Evolutionary conservation across 208 protist genomes (phyloP).

Genomic region (Leishmania guyanensis): DNA sequence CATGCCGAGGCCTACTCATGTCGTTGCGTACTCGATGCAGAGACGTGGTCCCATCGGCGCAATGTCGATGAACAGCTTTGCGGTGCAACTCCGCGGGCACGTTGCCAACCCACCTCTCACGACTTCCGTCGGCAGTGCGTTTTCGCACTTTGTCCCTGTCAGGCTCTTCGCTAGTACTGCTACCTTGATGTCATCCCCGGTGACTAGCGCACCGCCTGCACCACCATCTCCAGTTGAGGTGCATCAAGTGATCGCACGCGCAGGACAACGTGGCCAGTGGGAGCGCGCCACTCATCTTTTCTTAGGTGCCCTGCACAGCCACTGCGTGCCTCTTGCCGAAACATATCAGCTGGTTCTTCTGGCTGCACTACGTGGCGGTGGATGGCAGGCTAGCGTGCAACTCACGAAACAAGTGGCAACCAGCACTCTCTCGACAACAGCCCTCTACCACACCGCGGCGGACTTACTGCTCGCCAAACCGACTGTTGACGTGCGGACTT

Average conservation of each 20-base stretch:
- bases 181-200: background rate
- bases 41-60: background rate
- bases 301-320: constrained; percentile 49
- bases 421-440: constrained; percentile 54
- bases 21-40: background rate
- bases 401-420: constrained; percentile 56
- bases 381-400: constrained; percentile 42
- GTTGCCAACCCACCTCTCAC: background rate
- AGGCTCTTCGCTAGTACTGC: background rate
- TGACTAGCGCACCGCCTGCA: background rate
- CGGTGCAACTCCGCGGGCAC: background rate
- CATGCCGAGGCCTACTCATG: background rate
- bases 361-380: constrained; percentile 39
- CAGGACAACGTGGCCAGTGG: constrained; percentile 47
- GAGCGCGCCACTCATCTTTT: constrained; percentile 53
- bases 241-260: constrained; percentile 55
- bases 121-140: background rate
- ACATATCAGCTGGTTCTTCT: constrained; percentile 66
- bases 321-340: constrained; percentile 60
- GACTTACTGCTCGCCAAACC: constrained; percentile 43
- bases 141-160: background rate
- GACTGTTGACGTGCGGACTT: background rate
- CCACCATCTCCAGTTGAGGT: constrained; percentile 68
- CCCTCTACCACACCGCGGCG: constrained; percentile 56
- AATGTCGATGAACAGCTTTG: background rate